Evolutionary conservation across 2,329 filamentous ascomycete species (phyloP).

Genomic region (Fusarium clavum): DNA sequence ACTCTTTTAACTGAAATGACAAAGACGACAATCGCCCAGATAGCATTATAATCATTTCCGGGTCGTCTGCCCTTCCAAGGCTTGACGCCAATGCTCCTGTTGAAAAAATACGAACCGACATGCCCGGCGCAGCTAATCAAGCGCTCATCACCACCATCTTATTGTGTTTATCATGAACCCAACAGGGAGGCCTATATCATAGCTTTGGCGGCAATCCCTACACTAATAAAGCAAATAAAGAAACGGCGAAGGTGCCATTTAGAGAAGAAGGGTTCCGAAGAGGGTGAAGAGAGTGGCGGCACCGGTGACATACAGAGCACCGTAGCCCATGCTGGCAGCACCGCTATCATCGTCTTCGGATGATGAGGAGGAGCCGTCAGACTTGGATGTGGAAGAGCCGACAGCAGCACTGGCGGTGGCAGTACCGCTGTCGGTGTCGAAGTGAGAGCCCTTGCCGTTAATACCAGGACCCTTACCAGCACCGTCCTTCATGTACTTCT

Average conservation of each 20-base stretch:
- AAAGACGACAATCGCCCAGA: slow-evolving; percentile 44
- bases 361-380: slow-evolving; percentile 14
- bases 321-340: slow-evolving; percentile 47
- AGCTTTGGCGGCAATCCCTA: slow-evolving; percentile 17
- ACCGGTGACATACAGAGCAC: slow-evolving; percentile 53
- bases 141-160: slow-evolving; percentile 32
- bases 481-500: slow-evolving; percentile 65
- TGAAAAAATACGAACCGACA: slow-evolving; percentile 42
- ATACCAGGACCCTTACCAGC: slow-evolving; percentile 67
- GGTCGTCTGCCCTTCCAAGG: slow-evolving; percentile 41
- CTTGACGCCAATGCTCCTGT: slow-evolving; percentile 45
- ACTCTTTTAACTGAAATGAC: slow-evolving; percentile 39
- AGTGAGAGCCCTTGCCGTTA: slow-evolving; percentile 65
- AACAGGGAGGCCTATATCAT: slow-evolving; percentile 20
- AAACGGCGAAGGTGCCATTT: slow-evolving; percentile 37
- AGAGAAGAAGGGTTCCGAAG: slow-evolving; percentile 56
- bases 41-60: slow-evolving; percentile 47
- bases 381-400: slow-evolving; percentile 49
- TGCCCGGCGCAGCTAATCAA: slow-evolving; percentile 42
- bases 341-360: slow-evolving; percentile 49
- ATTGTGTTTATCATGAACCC: slow-evolving; percentile 40
- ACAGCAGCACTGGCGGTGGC: slow-evolving; percentile 57
- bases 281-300: slow-evolving; percentile 53
- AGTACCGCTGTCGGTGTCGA: slow-evolving; percentile 59
- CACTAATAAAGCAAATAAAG: slow-evolving; percentile 27